Evolutionary conservation across 257 asterid genomes (phyloP).

Genomic region (Solanum raphanifolium): DNA sequence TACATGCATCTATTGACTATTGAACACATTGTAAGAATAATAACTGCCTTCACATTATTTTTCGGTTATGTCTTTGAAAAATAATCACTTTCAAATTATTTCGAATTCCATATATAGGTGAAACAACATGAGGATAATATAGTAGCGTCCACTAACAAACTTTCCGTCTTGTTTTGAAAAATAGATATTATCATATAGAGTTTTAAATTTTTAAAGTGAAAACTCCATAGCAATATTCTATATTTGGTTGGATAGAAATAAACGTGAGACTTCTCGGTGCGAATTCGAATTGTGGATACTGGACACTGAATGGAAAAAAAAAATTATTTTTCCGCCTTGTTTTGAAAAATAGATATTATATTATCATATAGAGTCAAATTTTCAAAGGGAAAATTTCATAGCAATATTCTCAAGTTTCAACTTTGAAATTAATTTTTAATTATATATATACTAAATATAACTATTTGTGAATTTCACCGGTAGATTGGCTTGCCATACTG

Average conservation of each 20-base stretch:
- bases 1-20: neutral
- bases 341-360: too few species aligned
- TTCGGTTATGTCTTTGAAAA: neutral
- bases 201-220: too few species aligned
- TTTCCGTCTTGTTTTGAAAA: too few species aligned
- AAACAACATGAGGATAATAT: neutral
- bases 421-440: too few species aligned
- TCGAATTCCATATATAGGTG: neutral
- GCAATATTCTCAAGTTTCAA: neutral
- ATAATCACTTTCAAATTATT: neutral
- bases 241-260: too few species aligned
- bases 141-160: neutral
- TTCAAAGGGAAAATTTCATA: neutral
- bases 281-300: too few species aligned
- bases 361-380: neutral
- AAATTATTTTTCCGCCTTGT: too few species aligned
- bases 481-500: neutral
- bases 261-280: rapidly evolving
- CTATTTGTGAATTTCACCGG: too few species aligned
- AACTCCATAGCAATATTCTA: neutral
- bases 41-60: neutral
- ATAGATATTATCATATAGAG: neutral
- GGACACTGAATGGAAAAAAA: rapidly evolving
- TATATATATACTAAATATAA: neutral
- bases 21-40: neutral